Conservation (phyloP, 441 rosid species). For the Erodium trifolium region DNA sequence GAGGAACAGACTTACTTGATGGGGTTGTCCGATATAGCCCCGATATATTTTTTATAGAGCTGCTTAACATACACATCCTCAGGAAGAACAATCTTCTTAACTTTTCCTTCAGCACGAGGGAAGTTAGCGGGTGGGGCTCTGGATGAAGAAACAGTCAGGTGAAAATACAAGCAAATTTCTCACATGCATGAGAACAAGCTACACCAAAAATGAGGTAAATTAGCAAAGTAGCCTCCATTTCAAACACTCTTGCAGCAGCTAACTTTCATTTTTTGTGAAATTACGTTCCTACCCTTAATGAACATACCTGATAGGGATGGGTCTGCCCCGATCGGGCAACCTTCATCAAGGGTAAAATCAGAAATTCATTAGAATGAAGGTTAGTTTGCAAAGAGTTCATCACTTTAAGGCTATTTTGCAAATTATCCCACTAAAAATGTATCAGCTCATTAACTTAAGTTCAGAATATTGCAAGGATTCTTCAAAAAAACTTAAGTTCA, state of each 20-base stretch:
- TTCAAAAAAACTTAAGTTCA: neutral
- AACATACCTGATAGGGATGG: no score
- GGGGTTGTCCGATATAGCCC: neutral
- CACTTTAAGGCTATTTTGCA: no score
- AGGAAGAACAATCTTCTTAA: neutral
- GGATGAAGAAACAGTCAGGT: neutral
- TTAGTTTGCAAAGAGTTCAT: no score
- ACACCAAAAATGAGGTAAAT: neutral
- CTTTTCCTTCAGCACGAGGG: neutral
- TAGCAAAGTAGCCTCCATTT: no score
- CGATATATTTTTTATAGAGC: neutral
- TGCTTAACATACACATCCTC: slow-evolving; percentile 2
- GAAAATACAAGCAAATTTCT: neutral
- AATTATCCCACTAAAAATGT: no score
- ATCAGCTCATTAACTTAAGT: no score
- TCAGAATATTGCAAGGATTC: neutral
- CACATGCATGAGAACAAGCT: neutral
- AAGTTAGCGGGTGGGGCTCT: neutral
- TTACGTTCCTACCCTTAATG: no score
- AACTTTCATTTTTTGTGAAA: no score
- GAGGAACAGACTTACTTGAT: neutral
- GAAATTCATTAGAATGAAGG: no score
- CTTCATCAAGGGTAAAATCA: no score
- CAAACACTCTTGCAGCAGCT: no score
- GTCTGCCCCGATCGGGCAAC: no score